Evolutionary conservation across 1,284 basidiomycete species (phyloP).

Genomic region (Irpex sp.): DNA sequence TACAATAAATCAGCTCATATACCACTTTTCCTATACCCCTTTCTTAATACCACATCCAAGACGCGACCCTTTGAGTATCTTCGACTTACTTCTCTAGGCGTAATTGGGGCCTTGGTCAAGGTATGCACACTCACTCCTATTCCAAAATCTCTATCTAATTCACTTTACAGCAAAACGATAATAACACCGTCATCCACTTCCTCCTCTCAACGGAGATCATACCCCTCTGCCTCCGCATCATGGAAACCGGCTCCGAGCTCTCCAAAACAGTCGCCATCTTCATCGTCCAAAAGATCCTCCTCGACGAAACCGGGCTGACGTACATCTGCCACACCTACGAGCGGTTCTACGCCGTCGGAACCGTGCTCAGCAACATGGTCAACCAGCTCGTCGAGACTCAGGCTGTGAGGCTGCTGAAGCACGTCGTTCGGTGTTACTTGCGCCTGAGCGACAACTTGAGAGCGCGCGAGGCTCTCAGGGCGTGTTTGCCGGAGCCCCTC

Average conservation of each 20-base stretch:
- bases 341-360: constrained; percentile 98
- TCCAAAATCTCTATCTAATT: neutral
- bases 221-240: constrained; percentile 97
- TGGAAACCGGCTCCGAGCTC: constrained; percentile 99
- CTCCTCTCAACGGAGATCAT: constrained; percentile 99
- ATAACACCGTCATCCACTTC: constrained; percentile 98
- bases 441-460: constrained; percentile 94
- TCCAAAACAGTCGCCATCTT: constrained; percentile 99
- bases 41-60: constrained; percentile 98
- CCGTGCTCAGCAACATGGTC: constrained; percentile 99
- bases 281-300: constrained; percentile 98
- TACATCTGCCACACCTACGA: constrained; percentile 99
- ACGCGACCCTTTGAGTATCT: constrained; percentile 99
- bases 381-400: constrained; percentile 95
- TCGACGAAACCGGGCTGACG: constrained; percentile 96
- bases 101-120: constrained; percentile 98
- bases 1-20: constrained; percentile 75
- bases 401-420: constrained; percentile 93
- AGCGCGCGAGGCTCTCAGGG: constrained; percentile 92
- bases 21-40: constrained; percentile 97
- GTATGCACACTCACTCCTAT: constrained; percentile 29
- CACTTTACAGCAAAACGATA: constrained; percentile 85
- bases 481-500: constrained; percentile 95
- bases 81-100: constrained; percentile 93
- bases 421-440: constrained; percentile 97